phyloP scores from a whole-genome alignment of 1,284 basidiomycete genomes.

The Crucibulum cyathiforme region DNA sequence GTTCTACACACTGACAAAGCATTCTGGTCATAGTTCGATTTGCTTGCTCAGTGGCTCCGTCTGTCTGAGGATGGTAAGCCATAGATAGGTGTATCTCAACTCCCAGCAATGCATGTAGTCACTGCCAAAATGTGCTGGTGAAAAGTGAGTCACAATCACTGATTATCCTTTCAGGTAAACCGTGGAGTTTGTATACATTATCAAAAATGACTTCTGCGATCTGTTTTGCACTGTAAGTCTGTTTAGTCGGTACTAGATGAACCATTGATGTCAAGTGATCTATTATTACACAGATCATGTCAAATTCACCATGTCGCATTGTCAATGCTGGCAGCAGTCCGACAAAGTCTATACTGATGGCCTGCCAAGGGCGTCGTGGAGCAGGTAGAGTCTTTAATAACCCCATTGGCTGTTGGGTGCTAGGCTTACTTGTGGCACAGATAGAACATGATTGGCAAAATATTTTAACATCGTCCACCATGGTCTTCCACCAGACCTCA shows the following conservation, averaged over 20 bases:
- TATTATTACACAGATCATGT: neutral
- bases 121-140: neutral
- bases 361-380: neutral
- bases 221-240: neutral
- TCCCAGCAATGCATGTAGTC: neutral
- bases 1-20: neutral
- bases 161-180: neutral
- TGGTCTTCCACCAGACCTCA: no score
- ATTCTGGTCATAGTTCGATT: conserved; percentile 2
- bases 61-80: conserved; percentile 2
- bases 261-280: conserved; percentile 1
- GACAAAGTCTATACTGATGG: neutral
- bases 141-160: neutral
- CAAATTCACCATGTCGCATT: neutral
- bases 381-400: neutral
- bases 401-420: neutral
- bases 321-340: neutral
- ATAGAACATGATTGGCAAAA: no score
- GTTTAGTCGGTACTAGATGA: neutral
- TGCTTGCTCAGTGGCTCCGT: conserved; percentile 1
- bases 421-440: neutral
- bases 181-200: neutral
- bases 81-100: neutral
- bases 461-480: no score
- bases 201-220: neutral